These are phyloP conservation scores for Westerdykella ornata DNA, from an alignment of 2,329 filamentous ascomycete species.

Conservation along the genomic window DNA sequence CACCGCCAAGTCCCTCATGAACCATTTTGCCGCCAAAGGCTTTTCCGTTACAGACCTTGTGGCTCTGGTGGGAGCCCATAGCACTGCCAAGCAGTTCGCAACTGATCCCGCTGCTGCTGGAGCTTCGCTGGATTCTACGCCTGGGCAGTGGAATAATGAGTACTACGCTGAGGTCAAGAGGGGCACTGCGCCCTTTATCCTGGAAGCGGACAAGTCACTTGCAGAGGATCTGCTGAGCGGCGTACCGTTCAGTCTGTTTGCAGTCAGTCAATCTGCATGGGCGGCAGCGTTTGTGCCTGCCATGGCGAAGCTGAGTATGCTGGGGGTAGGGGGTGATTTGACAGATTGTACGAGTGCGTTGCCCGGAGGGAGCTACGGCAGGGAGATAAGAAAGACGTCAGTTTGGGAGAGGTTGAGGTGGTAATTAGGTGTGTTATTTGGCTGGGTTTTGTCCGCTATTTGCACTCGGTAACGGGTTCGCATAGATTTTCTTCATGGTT, in stretches of 20 bases:
- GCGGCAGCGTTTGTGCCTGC: conserved; percentile 29
- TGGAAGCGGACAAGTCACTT: conserved; percentile 25
- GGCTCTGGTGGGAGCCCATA: conserved; percentile 36
- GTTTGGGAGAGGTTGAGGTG: conserved; percentile 22
- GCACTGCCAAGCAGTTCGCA: conserved; percentile 25
- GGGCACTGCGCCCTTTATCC: conserved; percentile 24
- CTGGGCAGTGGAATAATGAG: conserved; percentile 34
- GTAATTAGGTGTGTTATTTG: too few species aligned
- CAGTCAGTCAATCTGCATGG: conserved; percentile 24
- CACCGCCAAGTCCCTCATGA: conserved; percentile 16
- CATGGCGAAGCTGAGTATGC: conserved; percentile 34
- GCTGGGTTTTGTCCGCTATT: too few species aligned
- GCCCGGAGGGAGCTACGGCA: conserved; percentile 25
- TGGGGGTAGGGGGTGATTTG: conserved; percentile 23
- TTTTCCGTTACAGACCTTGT: conserved; percentile 35
- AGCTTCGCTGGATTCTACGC: conserved; percentile 29
- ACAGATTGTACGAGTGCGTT: conserved; percentile 32
- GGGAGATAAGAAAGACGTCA: conserved; percentile 25
- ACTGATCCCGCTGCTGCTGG: conserved; percentile 20
- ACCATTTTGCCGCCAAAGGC: conserved; percentile 33
- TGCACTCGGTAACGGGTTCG: too few species aligned
- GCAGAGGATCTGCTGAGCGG: conserved; percentile 17
- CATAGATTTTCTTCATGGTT: too few species aligned
- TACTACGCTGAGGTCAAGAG: conserved; percentile 31
- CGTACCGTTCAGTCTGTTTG: conserved; percentile 19